Evolutionary conservation across 192 early-diverging fungal species (phyloP).

Genomic region (Backusella liffmaniae): DNA sequence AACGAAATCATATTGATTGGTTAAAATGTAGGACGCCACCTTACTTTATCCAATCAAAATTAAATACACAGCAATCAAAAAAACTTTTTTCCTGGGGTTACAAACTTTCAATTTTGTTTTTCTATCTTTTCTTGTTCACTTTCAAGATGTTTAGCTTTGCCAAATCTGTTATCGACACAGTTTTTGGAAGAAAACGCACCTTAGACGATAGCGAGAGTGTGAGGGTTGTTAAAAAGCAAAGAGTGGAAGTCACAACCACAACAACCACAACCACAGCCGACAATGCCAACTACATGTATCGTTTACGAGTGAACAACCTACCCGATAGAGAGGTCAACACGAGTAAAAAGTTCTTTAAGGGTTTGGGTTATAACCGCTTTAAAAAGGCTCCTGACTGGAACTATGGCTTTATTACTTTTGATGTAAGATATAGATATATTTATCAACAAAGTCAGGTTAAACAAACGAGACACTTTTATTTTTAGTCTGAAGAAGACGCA

Average conservation of each 20-base stretch:
- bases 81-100: neutral
- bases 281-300: conserved; percentile 10
- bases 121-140: neutral
- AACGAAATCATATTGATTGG: neutral
- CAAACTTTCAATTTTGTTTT: neutral
- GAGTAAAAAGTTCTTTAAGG: conserved; percentile 27
- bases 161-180: conserved; percentile 14
- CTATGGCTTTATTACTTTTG: conserved; percentile 25
- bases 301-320: conserved; percentile 24
- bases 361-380: conserved; percentile 16
- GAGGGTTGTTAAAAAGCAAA: conserved; percentile 16
- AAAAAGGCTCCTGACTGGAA: conserved; percentile 32
- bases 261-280: neutral
- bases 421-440: conserved; percentile 20
- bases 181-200: conserved; percentile 19
- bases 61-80: neutral
- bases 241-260: conserved; percentile 1
- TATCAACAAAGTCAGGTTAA: neutral
- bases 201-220: conserved; percentile 9
- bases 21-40: neutral
- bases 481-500: conserved; percentile 26
- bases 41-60: neutral
- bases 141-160: conserved; percentile 20
- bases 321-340: conserved; percentile 16
- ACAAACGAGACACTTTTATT: neutral